A percentile compares a stretch with the other conserved stretches of the same genome.
phyloP scores from a whole-genome alignment of 1,284 basidiomycete genomes.

The Sporisorium exsertum region DNA sequence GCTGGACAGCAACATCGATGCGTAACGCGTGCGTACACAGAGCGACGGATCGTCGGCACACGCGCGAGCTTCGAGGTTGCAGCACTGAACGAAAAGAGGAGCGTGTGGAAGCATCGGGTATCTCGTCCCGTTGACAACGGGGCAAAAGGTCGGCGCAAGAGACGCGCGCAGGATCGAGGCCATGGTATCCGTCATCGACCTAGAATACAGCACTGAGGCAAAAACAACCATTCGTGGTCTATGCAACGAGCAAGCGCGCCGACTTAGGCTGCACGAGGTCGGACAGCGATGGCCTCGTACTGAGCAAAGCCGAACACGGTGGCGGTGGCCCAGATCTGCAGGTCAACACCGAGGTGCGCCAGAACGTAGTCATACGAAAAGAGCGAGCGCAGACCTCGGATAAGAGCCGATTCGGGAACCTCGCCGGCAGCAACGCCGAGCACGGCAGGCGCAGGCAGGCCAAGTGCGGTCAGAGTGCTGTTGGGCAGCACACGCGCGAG shows the following conservation, averaged over 20 bases:
- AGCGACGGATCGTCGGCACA: background rate
- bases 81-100: background rate
- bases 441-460: constrained; percentile 36
- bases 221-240: background rate
- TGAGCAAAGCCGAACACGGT: constrained; percentile 50
- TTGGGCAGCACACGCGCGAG: constrained; percentile 41
- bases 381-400: constrained; percentile 30
- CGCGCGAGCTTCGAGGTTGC: constrained; percentile 1
- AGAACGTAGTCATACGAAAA: constrained; percentile 52
- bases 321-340: constrained; percentile 57
- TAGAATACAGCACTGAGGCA: constrained; percentile 19
- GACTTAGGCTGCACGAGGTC: constrained; percentile 47
- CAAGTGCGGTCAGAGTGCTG: constrained; percentile 38
- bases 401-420: constrained; percentile 38
- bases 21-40: background rate
- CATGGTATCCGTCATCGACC: constrained; percentile 9
- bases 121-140: constrained; percentile 20
- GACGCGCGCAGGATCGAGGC: background rate
- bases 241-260: background rate
- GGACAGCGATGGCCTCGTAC: constrained; percentile 51
- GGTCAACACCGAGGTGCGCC: constrained; percentile 40
- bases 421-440: constrained; percentile 58
- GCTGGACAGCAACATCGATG: background rate
- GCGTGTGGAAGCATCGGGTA: constrained; percentile 22
- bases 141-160: constrained; percentile 4